Evolutionary conservation across 495 filamentous ascomycete genomes (phyloP), one percentile per base, ranked within the genome.

Genomic region (Daldinia caldariorum): DNA sequence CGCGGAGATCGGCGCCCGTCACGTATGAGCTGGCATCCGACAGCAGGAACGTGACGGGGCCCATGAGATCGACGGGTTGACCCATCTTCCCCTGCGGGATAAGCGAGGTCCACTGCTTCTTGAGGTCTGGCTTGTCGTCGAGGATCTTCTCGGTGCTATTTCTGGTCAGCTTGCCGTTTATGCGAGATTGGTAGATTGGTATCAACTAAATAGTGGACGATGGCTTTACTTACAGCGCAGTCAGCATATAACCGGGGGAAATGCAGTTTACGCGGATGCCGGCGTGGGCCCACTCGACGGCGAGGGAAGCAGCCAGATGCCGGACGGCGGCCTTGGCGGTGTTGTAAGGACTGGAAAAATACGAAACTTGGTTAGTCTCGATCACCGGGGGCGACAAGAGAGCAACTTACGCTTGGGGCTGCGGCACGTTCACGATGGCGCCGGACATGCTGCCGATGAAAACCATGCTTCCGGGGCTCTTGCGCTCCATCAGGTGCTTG

Each of bases 391-490:
- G 12, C 7, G 34, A 54, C 1, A 26, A 26, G 3, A 26, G 3
- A 26, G 26, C 26, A 50, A 75, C 81, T 77, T 74, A 84, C 73
- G 91, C 90, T 77, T 97, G 94, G 6, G 93, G 93, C 78, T 99
- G 94, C 3, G 94, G 94, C 6, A 97, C 89, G 66, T 97, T 97
- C 75, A 97, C 94, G 69, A 97, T 92, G 38, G 89, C 79, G 45
- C 93, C 94, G 35, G 89, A 93, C 95, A 99, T 97, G 85, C 90
- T 93, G 14, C 93, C 94, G 71, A 97, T 97, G 83, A 97, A 92
- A 65, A 97, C 91, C 79, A 98, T 92, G 80, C 90, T 94, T 5
- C 95, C 94, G 4, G 87, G 83, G 14, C 84, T 83, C 69, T 92
- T 87, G 67, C 92, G 88, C 71, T 88, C 89, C 89, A 97, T 94